Percentiles rank a stretch among this genome's conserved stretches.
phyloP scores from a whole-genome alignment of 169 alveolate genomes.

The Plasmodium coatneyi region DNA sequence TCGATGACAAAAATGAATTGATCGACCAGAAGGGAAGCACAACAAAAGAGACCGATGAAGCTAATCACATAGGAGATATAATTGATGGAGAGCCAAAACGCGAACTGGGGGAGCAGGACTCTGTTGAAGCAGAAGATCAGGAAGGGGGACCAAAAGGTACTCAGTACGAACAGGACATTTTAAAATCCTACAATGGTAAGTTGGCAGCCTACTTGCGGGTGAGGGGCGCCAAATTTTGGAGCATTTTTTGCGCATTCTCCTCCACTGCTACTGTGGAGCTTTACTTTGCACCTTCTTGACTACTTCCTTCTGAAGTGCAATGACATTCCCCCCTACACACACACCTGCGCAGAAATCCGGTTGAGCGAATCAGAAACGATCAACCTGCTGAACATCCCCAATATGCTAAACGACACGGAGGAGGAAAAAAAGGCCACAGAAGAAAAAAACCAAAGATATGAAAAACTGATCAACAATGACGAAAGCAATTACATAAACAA shows the following conservation, averaged over 20 bases:
- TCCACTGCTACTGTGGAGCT: not conserved
- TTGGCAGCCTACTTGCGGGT: not conserved
- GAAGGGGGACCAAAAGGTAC: not conserved
- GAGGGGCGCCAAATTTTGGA: not conserved
- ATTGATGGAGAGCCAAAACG: not conserved
- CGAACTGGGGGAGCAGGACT: not conserved
- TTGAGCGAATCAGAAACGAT: constrained; percentile 63
- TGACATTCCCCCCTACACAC: not conserved
- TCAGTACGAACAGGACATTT: constrained; percentile 51
- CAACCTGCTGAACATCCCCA: constrained; percentile 49
- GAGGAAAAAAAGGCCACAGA: constrained; percentile 24
- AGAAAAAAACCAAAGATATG: constrained; percentile 28
- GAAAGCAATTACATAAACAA: constrained; percentile 61
- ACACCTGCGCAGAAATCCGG: constrained; percentile 22
- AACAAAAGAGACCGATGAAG: constrained; percentile 10
- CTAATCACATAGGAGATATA: constrained; percentile 1
- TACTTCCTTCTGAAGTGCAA: not conserved
- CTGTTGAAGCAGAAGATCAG: not conserved
- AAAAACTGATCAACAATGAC: constrained; percentile 62
- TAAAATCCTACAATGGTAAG: constrained; percentile 50
- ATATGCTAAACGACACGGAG: constrained; percentile 43
- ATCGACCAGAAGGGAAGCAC: constrained; percentile 27
- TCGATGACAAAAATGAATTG: constrained; percentile 61
- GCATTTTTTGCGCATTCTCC: not conserved
- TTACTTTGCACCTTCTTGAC: not conserved